Base-by-base conservation (phyloP, 1,284 basidiomycete genomes). In the Naganishia liquefaciens region DNA sequence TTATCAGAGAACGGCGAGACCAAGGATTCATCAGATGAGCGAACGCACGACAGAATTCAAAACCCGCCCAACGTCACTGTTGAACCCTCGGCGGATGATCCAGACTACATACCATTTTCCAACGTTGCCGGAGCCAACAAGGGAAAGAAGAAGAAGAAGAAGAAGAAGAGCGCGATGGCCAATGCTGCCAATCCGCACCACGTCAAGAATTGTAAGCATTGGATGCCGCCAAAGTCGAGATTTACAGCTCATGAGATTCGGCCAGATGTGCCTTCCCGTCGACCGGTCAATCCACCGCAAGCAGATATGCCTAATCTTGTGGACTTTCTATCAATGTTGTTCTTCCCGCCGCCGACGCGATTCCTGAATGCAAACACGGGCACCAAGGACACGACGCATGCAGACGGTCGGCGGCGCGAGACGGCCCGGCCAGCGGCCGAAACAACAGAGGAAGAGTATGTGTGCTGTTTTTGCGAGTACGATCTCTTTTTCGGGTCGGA, bases 121-220 rank as follows among this genome's bases (percentile, higher is more conserved):
- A 40, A 47, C 19, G 33, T 37, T 30, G 46, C 44, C 13, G 55
- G 55, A 21, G 68, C 63, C 61, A 76, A 78, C 73, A 82, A 81
- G 74, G 81, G 76, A 79, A 37, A 37, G 13, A n/a, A n/a, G n/a
- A 77, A 80, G 66, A 91, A 90, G 83, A 92, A 93, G 84, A 93
- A 93, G 84, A 93, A 92, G 78, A 84, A 89, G 52, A 88, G 88
- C 54, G 87, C 87, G 2, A 80, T 91, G 21, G 90, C 90, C 33
- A 92, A 93, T 75, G 89, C 89, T 58, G 89, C 89, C 50, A 93
- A 93, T 74, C 91, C 91, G 5, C 91, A 94, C 77, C 91, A 93
- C 79, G 83, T 92, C 53, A 83, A 88, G 72, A 93, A 93, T 80
- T 80, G 78, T 79, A 50, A 68, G 77, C 71, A 39, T 39, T 27